These are phyloP conservation scores for Pseudodiploospora longispora DNA, from an alignment of 2,329 filamentous ascomycete species.

Conservation along the genomic window DNA sequence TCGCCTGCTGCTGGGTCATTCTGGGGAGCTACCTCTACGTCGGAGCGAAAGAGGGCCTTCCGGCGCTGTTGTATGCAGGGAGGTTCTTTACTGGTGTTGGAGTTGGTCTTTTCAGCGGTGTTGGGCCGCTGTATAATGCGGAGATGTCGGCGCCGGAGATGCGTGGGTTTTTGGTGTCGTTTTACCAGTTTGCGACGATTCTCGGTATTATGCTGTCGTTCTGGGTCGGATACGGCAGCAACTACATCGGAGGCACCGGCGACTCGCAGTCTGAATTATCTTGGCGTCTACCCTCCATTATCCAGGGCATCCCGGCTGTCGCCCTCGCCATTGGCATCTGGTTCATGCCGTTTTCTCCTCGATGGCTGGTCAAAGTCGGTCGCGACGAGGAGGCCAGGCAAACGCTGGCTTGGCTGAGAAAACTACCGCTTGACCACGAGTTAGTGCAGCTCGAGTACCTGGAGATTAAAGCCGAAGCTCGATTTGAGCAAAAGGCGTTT, in stretches of 20 bases:
- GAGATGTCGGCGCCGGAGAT: slow-evolving; percentile 55
- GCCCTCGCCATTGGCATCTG: slow-evolving; percentile 62
- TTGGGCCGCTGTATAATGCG: slow-evolving; percentile 39
- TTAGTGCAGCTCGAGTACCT: slow-evolving; percentile 67
- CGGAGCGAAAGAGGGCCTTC: slow-evolving; percentile 31
- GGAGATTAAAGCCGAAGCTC: slow-evolving; percentile 72
- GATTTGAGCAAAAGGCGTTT: slow-evolving; percentile 67
- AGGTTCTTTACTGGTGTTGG: slow-evolving; percentile 42
- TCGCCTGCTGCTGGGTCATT: slow-evolving; percentile 38
- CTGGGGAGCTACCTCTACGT: slow-evolving; percentile 37
- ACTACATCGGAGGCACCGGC: slow-evolving; percentile 39
- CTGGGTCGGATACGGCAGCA: slow-evolving; percentile 38
- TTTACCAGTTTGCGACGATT: slow-evolving; percentile 57
- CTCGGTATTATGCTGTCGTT: slow-evolving; percentile 46
- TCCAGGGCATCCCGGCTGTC: slow-evolving; percentile 33
- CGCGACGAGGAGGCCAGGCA: slow-evolving; percentile 58
- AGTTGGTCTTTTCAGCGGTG: slow-evolving; percentile 38
- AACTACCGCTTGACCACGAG: slow-evolving; percentile 53
- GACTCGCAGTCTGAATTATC: slow-evolving; percentile 33
- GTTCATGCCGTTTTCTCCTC: slow-evolving; percentile 72
- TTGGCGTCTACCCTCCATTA: slow-evolving; percentile 36
- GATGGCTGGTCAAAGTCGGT: slow-evolving; percentile 66
- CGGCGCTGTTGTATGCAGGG: slow-evolving; percentile 37
- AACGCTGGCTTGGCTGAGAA: slow-evolving; percentile 53
- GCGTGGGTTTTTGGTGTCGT: slow-evolving; percentile 55